Evolutionary conservation across 2,329 filamentous ascomycete species (phyloP), one percentile per base, ranked within the genome.

Genomic region (Peltaster fructicola): DNA sequence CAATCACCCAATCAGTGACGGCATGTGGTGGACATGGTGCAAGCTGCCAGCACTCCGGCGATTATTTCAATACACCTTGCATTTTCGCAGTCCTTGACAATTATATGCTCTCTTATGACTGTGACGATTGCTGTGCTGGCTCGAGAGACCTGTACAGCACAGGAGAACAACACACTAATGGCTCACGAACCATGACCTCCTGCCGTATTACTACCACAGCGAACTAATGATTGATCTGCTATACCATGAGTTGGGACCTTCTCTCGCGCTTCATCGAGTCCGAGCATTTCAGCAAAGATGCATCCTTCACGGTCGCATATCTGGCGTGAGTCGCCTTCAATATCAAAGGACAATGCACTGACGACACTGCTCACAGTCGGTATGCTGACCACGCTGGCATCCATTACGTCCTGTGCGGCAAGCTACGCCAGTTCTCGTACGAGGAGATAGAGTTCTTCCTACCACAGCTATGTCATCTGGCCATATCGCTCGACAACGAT

Each of bases 401-500:
- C 47, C 78, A 85, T 56, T 81, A 85, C 61, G 77, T 82, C 34
- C 68, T 88, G 35, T 85, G 80, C 61, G 76, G 74, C 44, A 88
- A 88, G 66, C 64, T 88, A 47, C 77, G 80, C 48, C 76, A 80
- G 53, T 88, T 88, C 48, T 76, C 75, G 36, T 88, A 85, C 57
- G 76, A 82, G 59, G 78, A 88, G 54, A 84, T 88, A 49, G 80
- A 88, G 55, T 88, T 88, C 70, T 88, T 85, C 61, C 65, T 88
- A 24, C 79, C 79, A 34, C 49, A 81, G 59, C 60, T 88, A 60
- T 88, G 79, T 50, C 80, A 88, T 56, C 70, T 88, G 35, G 72
- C 84, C 54, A 77, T 88, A 45, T 84, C 76, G 53, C 68, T 85
- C 50, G 72, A 85, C 59, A 88, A 85, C 54, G 80, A 88, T 60